Base-by-base conservation (phyloP, 2,329 filamentous ascomycete genomes). In the Sporothrix luriei region DNA sequence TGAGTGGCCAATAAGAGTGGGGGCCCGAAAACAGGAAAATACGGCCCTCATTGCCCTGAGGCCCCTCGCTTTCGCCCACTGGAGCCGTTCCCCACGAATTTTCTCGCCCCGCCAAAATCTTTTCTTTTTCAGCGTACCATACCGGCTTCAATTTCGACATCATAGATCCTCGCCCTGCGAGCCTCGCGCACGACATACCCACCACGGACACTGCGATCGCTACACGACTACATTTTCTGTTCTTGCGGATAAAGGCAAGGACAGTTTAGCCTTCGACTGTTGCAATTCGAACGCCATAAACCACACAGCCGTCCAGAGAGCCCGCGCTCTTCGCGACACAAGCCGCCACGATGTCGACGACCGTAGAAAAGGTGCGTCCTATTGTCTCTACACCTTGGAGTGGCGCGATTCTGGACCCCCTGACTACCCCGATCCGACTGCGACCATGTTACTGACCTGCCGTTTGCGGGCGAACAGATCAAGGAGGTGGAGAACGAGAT, bases 401-500 rank as follows among this genome's bases (percentile, higher is more conserved):
- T 19, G 19, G 24, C 33, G n/a, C 11, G 38, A 14, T 64, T 6
- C 43, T 21, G 16, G 21, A 4, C 33, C 16, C 16, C 13, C 3
- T 38, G 19, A 16, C 48, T 24, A 4, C 4, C 46, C 11, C 13
- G 5, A 9, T 29, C 4, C 4, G 57, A 43, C n/a, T 29, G 19
- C 49, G 38, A 55, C 21, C 19, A 21, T 57, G 14, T 71, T 49
- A 61, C 70, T 72, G 59, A 73, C 72, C 6, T n/a, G 16, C 21
- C 9, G 43, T 14, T 46, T 48, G 19, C 52, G 46, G 46, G 5
- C 38, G 16, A n/a, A 21, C 26, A 95, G 92, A 97, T 98, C 86
- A 97, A 97, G 82, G 92, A 94, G 77, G 92, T 97, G 81, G 94
- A 97, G 91, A 83, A 90, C 84, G 94, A 97, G 90, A 97, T 97